A percentile compares a stretch with the other conserved stretches of the same genome.
phyloP scores from a whole-genome alignment of 768 basidiomycete species.

The Baorangia bicolor region DNA sequence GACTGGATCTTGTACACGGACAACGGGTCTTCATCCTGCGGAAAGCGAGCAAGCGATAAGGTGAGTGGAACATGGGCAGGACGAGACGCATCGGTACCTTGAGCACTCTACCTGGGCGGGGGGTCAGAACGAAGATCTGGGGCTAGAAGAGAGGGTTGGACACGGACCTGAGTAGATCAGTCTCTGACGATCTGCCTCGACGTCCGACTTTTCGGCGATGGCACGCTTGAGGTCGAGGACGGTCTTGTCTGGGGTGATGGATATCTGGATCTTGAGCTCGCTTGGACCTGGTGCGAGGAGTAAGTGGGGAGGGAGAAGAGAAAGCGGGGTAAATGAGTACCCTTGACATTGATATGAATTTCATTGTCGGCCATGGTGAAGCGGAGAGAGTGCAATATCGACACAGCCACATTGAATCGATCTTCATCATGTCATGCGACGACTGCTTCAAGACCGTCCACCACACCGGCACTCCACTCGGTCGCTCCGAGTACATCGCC shows the following conservation, averaged over 20 bases:
- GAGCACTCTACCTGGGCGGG: slow-evolving; percentile 58
- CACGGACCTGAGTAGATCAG: slow-evolving; percentile 86
- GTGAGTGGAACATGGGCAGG: background rate
- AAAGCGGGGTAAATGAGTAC: slow-evolving; percentile 30
- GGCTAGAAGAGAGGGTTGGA: slow-evolving; percentile 3
- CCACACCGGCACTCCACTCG: slow-evolving; percentile 48
- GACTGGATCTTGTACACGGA: slow-evolving; percentile 89
- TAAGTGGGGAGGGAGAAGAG: background rate
- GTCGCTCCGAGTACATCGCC: slow-evolving; percentile 33
- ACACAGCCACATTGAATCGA: slow-evolving; percentile 20
- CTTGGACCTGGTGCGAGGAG: slow-evolving; percentile 62
- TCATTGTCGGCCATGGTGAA: slow-evolving; percentile 56
- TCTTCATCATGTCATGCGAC: slow-evolving; percentile 42
- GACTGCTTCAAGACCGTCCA: slow-evolving; percentile 53
- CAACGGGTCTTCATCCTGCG: slow-evolving; percentile 78
- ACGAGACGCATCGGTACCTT: slow-evolving; percentile 45
- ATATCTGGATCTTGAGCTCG: slow-evolving; percentile 90
- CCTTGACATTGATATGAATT: slow-evolving; percentile 70
- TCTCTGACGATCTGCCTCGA: slow-evolving; percentile 82
- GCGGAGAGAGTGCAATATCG: background rate
- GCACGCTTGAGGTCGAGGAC: slow-evolving; percentile 89
- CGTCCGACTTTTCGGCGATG: slow-evolving; percentile 83
- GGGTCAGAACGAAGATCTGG: background rate
- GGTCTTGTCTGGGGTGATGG: slow-evolving; percentile 77
- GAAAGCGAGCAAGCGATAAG: slow-evolving; percentile 7